Conservation (phyloP, 2,329 filamentous ascomycete species). For the Xylaria digitata region DNA sequence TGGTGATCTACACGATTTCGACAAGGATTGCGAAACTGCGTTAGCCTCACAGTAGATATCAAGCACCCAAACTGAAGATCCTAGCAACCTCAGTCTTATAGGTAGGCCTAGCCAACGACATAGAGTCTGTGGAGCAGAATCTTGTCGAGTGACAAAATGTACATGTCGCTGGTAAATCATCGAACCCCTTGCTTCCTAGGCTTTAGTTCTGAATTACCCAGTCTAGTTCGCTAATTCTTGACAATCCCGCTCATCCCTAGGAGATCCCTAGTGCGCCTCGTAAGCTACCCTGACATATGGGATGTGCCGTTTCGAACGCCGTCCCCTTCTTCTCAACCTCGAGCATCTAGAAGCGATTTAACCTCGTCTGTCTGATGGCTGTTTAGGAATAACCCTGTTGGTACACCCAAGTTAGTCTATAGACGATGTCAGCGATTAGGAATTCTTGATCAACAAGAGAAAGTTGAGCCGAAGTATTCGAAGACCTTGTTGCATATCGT, state of each 20-base stretch:
- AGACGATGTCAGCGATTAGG: constrained; percentile 25
- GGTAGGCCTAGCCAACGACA: constrained; percentile 31
- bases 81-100: constrained; percentile 39
- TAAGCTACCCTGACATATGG: constrained; percentile 11
- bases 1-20: constrained; percentile 41
- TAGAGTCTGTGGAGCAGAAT: constrained; percentile 22
- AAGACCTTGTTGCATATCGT: constrained; percentile 18
- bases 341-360: constrained; percentile 36
- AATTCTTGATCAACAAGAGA: constrained; percentile 17
- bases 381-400: constrained; percentile 56
- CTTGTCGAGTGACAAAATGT: constrained; percentile 27
- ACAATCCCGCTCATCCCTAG: constrained; percentile 38
- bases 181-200: constrained; percentile 12
- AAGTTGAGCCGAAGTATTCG: constrained; percentile 25
- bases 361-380: constrained; percentile 58
- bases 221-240: constrained; percentile 38
- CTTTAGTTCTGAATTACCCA: constrained; percentile 21
- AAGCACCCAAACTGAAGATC: constrained; percentile 38
- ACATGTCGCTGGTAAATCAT: constrained; percentile 23
- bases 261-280: constrained; percentile 27
- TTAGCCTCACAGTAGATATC: constrained; percentile 41
- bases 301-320: constrained; percentile 28
- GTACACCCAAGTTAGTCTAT: constrained; percentile 47
- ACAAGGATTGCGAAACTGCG: constrained; percentile 49
- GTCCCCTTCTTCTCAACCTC: constrained; percentile 27